Evolutionary conservation across 129 eudicot genomes (phyloP).

Genomic region (Kitagawia praeruptora): DNA sequence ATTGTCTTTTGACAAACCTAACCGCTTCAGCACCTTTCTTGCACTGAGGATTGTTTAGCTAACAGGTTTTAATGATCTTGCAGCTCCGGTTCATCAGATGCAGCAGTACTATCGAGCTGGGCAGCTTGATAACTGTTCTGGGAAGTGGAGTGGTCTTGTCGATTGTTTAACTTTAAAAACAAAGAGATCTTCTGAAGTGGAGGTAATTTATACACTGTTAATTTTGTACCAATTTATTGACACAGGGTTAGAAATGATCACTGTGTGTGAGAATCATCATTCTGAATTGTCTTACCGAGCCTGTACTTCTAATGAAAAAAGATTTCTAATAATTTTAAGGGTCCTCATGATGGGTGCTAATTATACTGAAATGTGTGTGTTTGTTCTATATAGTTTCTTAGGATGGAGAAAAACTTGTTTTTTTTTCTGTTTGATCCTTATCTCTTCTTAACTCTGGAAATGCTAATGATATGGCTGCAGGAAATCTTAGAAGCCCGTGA

Average conservation of each 20-base stretch:
- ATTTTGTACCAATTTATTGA: not conserved
- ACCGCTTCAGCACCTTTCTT: not conserved
- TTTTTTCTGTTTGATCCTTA: not conserved
- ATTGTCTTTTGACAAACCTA: not conserved
- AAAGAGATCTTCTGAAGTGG: constrained; percentile 53
- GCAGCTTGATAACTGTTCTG: constrained; percentile 65
- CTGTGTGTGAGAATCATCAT: not conserved
- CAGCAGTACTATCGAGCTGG: constrained; percentile 95
- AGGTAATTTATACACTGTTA: constrained; percentile 33
- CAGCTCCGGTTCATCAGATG: constrained; percentile 99
- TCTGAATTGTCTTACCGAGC: not conserved
- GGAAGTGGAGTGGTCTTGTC: constrained; percentile 60
- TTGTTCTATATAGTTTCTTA: not conserved
- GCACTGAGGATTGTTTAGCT: not conserved
- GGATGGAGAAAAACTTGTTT: not conserved
- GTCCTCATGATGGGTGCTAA: not conserved
- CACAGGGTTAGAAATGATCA: not conserved
- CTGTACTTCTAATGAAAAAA: not conserved
- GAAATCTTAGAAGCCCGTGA: constrained; percentile 64
- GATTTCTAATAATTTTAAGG: not conserved
- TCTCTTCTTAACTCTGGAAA: not conserved
- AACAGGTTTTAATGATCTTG: constrained; percentile 5
- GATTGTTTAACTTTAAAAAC: constrained; percentile 89
- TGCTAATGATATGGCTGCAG: constrained; percentile 29
- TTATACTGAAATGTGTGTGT: not conserved